These are phyloP conservation scores for Microthyrium microscopicum DNA, from an alignment of 2,329 filamentous ascomycete species.

Conservation along the genomic window DNA sequence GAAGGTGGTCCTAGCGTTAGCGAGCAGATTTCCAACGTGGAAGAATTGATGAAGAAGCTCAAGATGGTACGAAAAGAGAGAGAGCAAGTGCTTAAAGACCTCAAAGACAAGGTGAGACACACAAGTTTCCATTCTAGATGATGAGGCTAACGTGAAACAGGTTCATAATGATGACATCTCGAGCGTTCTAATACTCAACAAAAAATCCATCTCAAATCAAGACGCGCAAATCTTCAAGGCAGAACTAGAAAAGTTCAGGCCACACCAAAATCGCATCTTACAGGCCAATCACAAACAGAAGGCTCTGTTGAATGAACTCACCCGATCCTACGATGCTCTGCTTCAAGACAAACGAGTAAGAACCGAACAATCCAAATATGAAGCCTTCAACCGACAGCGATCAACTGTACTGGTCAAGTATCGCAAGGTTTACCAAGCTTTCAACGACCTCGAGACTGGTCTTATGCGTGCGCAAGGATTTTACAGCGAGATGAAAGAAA, in stretches of 20 bases:
- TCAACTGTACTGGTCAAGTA: constrained; percentile 71
- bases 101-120: constrained; percentile 77
- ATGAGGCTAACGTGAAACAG: constrained; percentile 29
- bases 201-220: constrained; percentile 85
- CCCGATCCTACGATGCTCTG: constrained; percentile 67
- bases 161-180: constrained; percentile 94
- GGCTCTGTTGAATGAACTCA: constrained; percentile 86
- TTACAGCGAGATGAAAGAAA: constrained; percentile 92
- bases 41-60: constrained; percentile 79
- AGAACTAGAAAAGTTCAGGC: constrained; percentile 92
- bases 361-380: constrained; percentile 89
- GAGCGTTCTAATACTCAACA: constrained; percentile 92
- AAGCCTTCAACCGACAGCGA: constrained; percentile 68
- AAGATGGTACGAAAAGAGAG: constrained; percentile 86
- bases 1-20: constrained; percentile 65
- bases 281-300: constrained; percentile 94
- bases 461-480: constrained; percentile 78
- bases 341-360: constrained; percentile 88
- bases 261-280: constrained; percentile 77
- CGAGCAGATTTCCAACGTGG: constrained; percentile 77
- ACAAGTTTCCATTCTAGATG: no score
- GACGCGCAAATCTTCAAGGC: constrained; percentile 86
- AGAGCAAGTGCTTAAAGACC: constrained; percentile 80
- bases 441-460: constrained; percentile 74
- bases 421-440: constrained; percentile 81